phyloP scores from a whole-genome alignment of 2,329 filamentous ascomycete species.

The Colletotrichum sp. region DNA sequence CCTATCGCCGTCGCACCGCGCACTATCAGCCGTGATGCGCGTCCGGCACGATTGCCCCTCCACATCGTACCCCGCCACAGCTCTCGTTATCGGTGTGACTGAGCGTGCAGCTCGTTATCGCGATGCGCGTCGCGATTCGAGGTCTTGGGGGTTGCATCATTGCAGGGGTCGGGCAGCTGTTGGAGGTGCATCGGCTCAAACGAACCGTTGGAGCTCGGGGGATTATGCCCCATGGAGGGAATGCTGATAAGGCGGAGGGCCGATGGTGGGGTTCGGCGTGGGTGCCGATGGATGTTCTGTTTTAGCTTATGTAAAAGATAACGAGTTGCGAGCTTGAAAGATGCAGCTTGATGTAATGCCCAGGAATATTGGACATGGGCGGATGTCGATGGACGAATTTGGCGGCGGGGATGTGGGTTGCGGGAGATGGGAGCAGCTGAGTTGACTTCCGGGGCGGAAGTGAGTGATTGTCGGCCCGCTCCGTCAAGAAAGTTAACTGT shows the following conservation, averaged over 20 bases:
- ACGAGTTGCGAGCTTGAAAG: background rate
- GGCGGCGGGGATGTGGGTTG: background rate
- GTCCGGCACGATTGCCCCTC: background rate
- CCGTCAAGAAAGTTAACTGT: background rate
- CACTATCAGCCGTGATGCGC: background rate
- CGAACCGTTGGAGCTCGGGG: slow-evolving; percentile 15
- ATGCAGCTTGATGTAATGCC: slow-evolving; percentile 9
- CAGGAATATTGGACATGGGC: background rate
- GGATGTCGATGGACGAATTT: background rate
- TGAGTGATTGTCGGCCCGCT: background rate
- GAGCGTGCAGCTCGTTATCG: background rate
- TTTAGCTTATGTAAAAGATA: background rate
- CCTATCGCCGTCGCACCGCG: background rate
- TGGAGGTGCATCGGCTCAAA: slow-evolving; percentile 4
- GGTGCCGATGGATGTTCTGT: background rate
- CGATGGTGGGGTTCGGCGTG: background rate
- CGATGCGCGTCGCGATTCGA: background rate
- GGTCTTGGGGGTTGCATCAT: background rate
- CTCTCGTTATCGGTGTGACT: background rate
- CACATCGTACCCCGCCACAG: background rate
- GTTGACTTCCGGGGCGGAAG: background rate
- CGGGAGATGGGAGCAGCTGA: background rate
- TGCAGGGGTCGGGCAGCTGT: background rate
- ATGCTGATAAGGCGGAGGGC: slow-evolving; percentile 14
- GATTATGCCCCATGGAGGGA: background rate